These are phyloP conservation scores for Kodamaea arcana DNA, from an alignment of 1,139 yeast species.

Conservation along the genomic window DNA sequence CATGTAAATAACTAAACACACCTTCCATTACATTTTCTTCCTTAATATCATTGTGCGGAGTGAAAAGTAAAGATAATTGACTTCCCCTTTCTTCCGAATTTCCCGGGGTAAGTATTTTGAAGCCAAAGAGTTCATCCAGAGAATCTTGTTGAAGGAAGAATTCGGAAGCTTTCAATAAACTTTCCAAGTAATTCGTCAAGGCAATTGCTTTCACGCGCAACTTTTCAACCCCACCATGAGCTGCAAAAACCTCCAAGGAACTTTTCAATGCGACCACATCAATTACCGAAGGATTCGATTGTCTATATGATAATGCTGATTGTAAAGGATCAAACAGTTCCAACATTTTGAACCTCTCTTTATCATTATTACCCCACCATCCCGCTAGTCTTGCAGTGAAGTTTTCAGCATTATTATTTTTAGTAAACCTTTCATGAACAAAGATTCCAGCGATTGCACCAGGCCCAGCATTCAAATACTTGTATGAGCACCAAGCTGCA, in stretches of 20 bases:
- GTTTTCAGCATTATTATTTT: slow-evolving; percentile 24
- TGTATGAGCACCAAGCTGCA: slow-evolving; percentile 93
- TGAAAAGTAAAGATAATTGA: slow-evolving; percentile 71
- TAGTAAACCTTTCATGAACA: slow-evolving; percentile 55
- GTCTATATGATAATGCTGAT: slow-evolving; percentile 83
- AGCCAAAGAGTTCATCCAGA: slow-evolving; percentile 33
- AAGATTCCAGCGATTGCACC: slow-evolving; percentile 87
- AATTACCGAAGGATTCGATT: slow-evolving; percentile 87
- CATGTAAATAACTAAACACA: slow-evolving; percentile 48
- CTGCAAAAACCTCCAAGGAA: slow-evolving; percentile 57
- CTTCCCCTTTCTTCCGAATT: slow-evolving; percentile 63
- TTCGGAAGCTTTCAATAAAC: slow-evolving; percentile 37
- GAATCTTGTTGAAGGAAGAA: slow-evolving; percentile 35
- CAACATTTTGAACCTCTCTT: slow-evolving; percentile 72
- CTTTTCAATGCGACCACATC: slow-evolving; percentile 71
- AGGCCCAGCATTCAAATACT: slow-evolving; percentile 88
- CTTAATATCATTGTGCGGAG: slow-evolving; percentile 42
- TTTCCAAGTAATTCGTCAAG: slow-evolving; percentile 57
- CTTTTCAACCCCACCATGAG: slow-evolving; percentile 59
- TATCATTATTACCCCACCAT: slow-evolving; percentile 91
- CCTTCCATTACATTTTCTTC: slow-evolving; percentile 55
- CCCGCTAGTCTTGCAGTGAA: slow-evolving; percentile 77
- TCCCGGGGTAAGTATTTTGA: slow-evolving; percentile 70
- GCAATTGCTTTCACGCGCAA: slow-evolving; percentile 55
- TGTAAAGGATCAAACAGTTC: slow-evolving; percentile 74